Evolutionary conservation across 2,329 filamentous ascomycete species (phyloP).

Genomic region (Fusarium vanettenii): DNA sequence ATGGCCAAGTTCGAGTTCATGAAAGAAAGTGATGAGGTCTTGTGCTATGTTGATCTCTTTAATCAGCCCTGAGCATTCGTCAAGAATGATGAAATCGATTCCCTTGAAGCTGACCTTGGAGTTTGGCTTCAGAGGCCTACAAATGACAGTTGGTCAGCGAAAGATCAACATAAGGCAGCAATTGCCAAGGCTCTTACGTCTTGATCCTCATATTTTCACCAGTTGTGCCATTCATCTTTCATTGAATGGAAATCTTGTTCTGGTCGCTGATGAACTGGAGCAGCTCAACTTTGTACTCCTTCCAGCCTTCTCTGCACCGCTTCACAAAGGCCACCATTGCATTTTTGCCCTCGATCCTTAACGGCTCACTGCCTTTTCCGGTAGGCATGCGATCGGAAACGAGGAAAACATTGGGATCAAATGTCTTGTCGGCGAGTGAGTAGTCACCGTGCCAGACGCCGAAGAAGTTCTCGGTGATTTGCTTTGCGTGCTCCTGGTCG

Average conservation of each 20-base stretch:
- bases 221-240: neutral
- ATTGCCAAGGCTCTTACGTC: neutral
- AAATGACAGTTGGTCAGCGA: neutral
- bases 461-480: neutral
- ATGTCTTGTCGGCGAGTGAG: neutral
- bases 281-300: neutral
- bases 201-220: neutral
- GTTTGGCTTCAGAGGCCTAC: neutral
- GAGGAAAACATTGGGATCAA: rapidly evolving
- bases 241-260: neutral
- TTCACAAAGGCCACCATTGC: neutral
- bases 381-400: neutral
- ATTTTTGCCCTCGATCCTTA: neutral
- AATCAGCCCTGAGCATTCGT: neutral
- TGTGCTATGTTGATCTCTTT: neutral
- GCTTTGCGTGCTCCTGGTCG: neutral
- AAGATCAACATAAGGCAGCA: neutral
- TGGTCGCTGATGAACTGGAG: neutral
- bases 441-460: neutral
- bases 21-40: neutral
- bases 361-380: neutral
- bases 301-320: neutral
- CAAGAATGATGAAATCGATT: neutral
- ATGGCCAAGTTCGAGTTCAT: neutral
- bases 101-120: neutral